These are phyloP conservation scores for Fusarium coffeatum DNA, from an alignment of 2,329 filamentous ascomycete genomes.

Conservation along the genomic window DNA sequence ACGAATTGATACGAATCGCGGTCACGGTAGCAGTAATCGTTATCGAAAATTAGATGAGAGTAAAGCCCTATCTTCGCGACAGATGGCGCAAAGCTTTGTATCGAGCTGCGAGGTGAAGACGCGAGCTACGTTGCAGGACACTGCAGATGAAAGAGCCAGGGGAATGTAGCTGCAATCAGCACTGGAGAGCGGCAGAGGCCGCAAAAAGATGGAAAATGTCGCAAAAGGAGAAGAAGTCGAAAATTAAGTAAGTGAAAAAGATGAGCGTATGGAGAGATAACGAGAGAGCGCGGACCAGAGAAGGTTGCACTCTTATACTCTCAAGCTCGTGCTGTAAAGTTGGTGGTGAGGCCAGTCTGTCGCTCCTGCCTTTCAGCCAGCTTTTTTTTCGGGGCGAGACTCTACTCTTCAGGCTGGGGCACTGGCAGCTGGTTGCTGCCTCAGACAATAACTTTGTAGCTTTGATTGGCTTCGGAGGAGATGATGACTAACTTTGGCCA, in stretches of 20 bases:
- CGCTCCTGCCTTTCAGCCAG: constrained; percentile 43
- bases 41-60: constrained; percentile 8
- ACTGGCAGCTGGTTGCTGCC: constrained; percentile 49
- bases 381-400: constrained; percentile 49
- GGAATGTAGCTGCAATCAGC: constrained; percentile 28
- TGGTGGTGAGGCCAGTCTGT: constrained; percentile 45
- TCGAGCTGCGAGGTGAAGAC: constrained; percentile 18
- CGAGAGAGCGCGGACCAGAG: constrained; percentile 37
- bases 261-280: constrained; percentile 26
- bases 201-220: constrained; percentile 14
- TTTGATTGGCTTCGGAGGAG: constrained; percentile 46
- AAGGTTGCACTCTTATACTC: constrained; percentile 48
- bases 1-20: constrained; percentile 25
- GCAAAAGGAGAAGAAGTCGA: constrained; percentile 22
- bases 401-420: constrained; percentile 31
- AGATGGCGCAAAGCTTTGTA: constrained; percentile 26
- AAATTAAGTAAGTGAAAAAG: constrained; percentile 29
- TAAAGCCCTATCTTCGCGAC: not conserved
- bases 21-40: constrained; percentile 2
- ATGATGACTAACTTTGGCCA: constrained; percentile 47
- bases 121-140: constrained; percentile 25
- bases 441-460: constrained; percentile 50
- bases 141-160: constrained; percentile 16
- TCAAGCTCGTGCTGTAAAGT: constrained; percentile 43
- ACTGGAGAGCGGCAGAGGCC: constrained; percentile 24